Percentiles rank a stretch among this genome's conserved stretches.
phyloP scores from a whole-genome alignment of 2,329 filamentous ascomycete species.

The Phialophora macrospora region DNA sequence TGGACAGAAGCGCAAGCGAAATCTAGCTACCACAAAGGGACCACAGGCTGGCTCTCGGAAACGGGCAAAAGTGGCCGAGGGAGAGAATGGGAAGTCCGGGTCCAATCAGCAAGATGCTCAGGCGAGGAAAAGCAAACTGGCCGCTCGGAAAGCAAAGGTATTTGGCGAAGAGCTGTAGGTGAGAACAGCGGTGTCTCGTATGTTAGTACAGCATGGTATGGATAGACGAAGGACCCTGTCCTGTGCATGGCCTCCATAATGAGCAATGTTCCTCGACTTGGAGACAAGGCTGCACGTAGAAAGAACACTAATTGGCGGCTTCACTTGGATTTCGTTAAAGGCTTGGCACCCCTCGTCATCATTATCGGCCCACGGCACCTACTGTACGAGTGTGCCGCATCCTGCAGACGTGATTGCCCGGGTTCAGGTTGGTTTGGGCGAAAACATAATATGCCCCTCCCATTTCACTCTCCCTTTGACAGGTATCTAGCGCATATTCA shows the following conservation, averaged over 20 bases:
- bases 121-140: constrained; percentile 34
- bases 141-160: constrained; percentile 35
- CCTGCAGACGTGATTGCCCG: constrained; percentile 3
- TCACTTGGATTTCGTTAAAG: not conserved
- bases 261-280: not conserved
- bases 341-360: constrained; percentile 22
- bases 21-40: constrained; percentile 33
- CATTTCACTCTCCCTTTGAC: constrained; percentile 8
- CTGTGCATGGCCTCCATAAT: not conserved
- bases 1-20: constrained; percentile 38
- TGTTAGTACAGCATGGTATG: not conserved
- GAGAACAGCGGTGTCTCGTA: not conserved
- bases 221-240: not conserved
- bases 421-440: not conserved
- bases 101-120: constrained; percentile 21
- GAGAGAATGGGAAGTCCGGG: constrained; percentile 25
- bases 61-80: constrained; percentile 30
- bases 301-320: not conserved
- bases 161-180: constrained; percentile 29
- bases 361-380: constrained; percentile 15
- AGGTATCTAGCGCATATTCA: constrained; percentile 11
- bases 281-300: not conserved
- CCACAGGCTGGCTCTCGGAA: constrained; percentile 38
- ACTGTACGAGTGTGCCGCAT: constrained; percentile 6
- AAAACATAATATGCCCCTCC: constrained; percentile 25